Percentiles rank a stretch among this genome's conserved stretches.
phyloP scores from a whole-genome alignment of 1,284 basidiomycete genomes.

The Dichomitus squalens region DNA sequence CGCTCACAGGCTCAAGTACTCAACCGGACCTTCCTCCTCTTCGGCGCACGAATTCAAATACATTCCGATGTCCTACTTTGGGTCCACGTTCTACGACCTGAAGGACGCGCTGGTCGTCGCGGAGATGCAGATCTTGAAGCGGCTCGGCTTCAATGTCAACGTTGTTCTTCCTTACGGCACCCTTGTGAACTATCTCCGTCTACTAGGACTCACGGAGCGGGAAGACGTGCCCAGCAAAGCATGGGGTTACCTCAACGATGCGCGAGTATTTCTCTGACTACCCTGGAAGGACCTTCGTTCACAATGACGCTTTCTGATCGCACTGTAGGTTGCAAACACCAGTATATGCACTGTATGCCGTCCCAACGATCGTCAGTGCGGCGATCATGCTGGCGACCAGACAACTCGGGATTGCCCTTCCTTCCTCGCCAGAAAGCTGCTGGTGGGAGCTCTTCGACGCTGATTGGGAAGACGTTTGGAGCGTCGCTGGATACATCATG shows the following conservation, averaged over 20 bases:
- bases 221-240: slow-evolving; percentile 75
- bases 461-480: slow-evolving; percentile 83
- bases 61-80: slow-evolving; percentile 84
- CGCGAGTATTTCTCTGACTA: slow-evolving; percentile 53
- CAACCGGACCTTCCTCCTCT: slow-evolving; percentile 25
- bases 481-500: slow-evolving; percentile 79
- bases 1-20: slow-evolving; percentile 39
- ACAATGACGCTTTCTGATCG: slow-evolving; percentile 14
- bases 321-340: slow-evolving; percentile 81
- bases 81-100: slow-evolving; percentile 80
- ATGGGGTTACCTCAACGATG: slow-evolving; percentile 92
- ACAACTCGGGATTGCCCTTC: slow-evolving; percentile 70
- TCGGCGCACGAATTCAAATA: slow-evolving; percentile 61
- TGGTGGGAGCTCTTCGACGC: slow-evolving; percentile 94
- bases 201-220: slow-evolving; percentile 78
- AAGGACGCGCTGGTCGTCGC: slow-evolving; percentile 91
- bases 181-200: slow-evolving; percentile 92
- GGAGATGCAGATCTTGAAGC: slow-evolving; percentile 98
- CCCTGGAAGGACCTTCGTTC: slow-evolving; percentile 15
- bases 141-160: slow-evolving; percentile 86
- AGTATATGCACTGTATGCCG: slow-evolving; percentile 85
- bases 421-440: slow-evolving; percentile 61
- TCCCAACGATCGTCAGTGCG: slow-evolving; percentile 87
- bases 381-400: slow-evolving; percentile 80
- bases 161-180: slow-evolving; percentile 94